These are phyloP conservation scores for Cornus controversa DNA, from an alignment of 148 eudicot genomes.

Conservation along the genomic window DNA sequence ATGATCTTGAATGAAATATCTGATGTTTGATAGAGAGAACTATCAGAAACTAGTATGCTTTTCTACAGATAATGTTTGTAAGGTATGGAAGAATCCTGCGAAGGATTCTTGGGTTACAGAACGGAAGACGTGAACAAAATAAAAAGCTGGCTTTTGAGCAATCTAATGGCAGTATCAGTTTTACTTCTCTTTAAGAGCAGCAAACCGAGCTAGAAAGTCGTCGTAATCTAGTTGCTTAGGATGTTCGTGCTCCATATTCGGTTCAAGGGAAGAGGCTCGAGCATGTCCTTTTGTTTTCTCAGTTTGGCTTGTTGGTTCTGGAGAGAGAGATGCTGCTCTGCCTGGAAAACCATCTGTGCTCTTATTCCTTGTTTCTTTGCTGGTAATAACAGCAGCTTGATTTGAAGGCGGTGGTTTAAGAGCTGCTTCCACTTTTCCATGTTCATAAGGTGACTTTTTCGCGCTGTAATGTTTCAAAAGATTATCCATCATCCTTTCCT, in stretches of 20 bases:
- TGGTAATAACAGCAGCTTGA: background rate
- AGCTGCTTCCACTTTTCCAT: conserved; percentile 3
- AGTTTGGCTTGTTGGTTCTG: conserved; percentile 16
- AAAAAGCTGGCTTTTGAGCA: background rate
- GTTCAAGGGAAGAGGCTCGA: conserved; percentile 35
- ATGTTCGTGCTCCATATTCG: conserved; percentile 5
- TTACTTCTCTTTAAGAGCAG: background rate
- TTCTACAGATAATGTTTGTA: background rate
- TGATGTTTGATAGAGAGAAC: background rate
- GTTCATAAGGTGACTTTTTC: conserved; percentile 10
- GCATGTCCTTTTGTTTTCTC: conserved; percentile 26
- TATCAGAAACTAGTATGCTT: background rate
- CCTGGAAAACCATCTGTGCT: background rate
- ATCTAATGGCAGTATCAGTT: background rate
- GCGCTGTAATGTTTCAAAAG: conserved; percentile 24
- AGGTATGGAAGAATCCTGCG: no score
- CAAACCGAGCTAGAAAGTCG: background rate
- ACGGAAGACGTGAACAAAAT: no score
- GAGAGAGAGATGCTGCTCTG: conserved; percentile 22
- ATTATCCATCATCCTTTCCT: conserved; percentile 23
- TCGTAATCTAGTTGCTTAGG: conserved; percentile 11
- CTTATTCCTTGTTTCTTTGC: background rate
- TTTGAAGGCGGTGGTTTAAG: conserved; percentile 3
- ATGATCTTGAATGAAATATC: background rate
- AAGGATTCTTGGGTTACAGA: no score